Conservation (phyloP, 495 filamentous ascomycete species). For the Friedmanniomyces endolithicus region DNA sequence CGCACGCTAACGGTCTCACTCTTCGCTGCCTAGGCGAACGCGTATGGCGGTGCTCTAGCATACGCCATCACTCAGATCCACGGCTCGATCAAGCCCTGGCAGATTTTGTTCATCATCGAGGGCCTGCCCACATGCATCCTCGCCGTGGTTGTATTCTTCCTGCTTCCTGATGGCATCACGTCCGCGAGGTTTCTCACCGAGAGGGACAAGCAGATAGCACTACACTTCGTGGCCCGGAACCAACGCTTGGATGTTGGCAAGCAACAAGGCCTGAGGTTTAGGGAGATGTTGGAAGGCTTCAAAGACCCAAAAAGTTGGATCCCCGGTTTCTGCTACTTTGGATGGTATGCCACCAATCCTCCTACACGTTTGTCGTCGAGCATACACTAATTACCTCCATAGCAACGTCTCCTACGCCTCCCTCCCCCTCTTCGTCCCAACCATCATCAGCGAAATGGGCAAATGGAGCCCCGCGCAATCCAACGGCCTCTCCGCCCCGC, state of each 20-base stretch:
- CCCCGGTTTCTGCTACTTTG: constrained; percentile 34
- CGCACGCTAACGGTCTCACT: no score
- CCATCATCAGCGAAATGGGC: constrained; percentile 40
- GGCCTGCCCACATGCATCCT: constrained; percentile 59
- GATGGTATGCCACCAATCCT: constrained; percentile 3
- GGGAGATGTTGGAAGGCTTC: constrained; percentile 18
- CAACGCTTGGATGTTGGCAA: constrained; percentile 15
- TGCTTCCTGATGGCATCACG: constrained; percentile 58
- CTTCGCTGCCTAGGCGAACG: constrained; percentile 41
- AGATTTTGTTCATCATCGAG: constrained; percentile 72
- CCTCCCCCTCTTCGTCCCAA: constrained; percentile 73
- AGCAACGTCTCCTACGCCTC: constrained; percentile 52
- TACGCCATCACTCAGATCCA: constrained; percentile 69
- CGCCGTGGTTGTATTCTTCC: constrained; percentile 53
- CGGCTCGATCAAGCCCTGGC: constrained; percentile 58
- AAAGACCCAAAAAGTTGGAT: constrained; percentile 38
- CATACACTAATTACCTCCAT: neutral
- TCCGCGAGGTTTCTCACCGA: constrained; percentile 56
- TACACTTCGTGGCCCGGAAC: constrained; percentile 28
- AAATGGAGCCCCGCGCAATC: constrained; percentile 57
- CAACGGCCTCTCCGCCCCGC: constrained; percentile 71
- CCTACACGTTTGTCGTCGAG: neutral
- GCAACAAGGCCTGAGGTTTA: constrained; percentile 13
- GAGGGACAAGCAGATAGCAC: constrained; percentile 58
- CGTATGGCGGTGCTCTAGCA: constrained; percentile 71